These are phyloP conservation scores for Ophiostoma australiae DNA, from an alignment of 2,329 filamentous ascomycete species.

Conservation along the genomic window DNA sequence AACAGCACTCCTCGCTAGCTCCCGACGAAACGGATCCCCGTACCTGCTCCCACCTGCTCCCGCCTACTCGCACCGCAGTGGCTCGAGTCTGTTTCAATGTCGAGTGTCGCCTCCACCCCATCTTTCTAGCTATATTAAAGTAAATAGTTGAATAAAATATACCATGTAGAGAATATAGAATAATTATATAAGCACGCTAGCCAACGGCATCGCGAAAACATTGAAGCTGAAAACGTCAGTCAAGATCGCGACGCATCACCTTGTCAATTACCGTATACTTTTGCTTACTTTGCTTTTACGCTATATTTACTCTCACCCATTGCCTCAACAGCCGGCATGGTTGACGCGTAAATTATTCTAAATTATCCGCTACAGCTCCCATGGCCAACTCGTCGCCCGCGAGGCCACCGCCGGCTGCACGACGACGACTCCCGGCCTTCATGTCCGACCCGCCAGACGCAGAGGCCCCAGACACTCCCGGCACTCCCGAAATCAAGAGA, in stretches of 20 bases:
- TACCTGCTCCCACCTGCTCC: not conserved
- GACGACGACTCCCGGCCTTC: constrained; percentile 19
- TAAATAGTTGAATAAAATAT: no score
- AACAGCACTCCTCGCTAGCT: not conserved
- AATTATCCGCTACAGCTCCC: not conserved
- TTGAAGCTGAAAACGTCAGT: not conserved
- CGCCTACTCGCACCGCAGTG: not conserved
- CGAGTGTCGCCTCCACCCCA: not conserved
- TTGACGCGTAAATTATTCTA: not conserved
- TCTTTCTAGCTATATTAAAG: not conserved
- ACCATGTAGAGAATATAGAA: no score
- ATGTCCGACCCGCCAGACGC: constrained; percentile 22
- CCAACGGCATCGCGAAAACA: constrained; percentile 13
- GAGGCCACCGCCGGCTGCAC: constrained; percentile 12
- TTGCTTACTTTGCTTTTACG: not conserved
- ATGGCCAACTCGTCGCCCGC: constrained; percentile 35
- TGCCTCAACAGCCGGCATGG: not conserved
- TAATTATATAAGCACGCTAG: not conserved
- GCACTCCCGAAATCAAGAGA: not conserved
- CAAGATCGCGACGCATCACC: not conserved
- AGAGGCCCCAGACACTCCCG: not conserved
- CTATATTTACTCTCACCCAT: not conserved
- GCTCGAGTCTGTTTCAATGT: constrained; percentile 7
- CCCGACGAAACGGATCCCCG: not conserved
- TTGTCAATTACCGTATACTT: not conserved